Conservation (phyloP, 768 basidiomycete genomes). For the Tephrocybe sp. region DNA sequence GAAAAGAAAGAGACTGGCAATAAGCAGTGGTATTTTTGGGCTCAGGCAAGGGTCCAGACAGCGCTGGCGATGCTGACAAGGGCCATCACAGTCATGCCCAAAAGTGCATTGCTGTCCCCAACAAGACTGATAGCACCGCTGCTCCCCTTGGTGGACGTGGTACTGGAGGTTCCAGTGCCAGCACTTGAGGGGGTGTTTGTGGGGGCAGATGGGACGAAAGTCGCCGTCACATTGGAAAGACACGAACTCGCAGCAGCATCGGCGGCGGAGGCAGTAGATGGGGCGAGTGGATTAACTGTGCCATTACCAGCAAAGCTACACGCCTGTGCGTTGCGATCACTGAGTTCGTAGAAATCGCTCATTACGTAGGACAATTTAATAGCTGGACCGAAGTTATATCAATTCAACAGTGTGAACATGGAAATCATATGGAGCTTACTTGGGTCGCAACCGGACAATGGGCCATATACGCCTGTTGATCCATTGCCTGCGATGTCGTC, state of each 20-base stretch:
- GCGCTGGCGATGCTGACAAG: constrained; percentile 40
- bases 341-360: constrained; percentile 72
- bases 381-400: constrained; percentile 42
- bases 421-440: constrained; percentile 58
- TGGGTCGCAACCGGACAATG: constrained; percentile 77
- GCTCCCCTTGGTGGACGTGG: constrained; percentile 19
- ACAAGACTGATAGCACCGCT: constrained; percentile 22
- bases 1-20: not conserved
- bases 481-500: constrained; percentile 73
- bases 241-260: constrained; percentile 65
- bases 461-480: constrained; percentile 72
- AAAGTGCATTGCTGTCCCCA: constrained; percentile 31
- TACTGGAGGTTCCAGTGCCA: constrained; percentile 15
- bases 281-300: constrained; percentile 61
- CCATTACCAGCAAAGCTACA: constrained; percentile 88
- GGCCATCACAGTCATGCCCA: constrained; percentile 35
- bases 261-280: constrained; percentile 48
- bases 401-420: not conserved
- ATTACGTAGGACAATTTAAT: constrained; percentile 83
- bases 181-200: constrained; percentile 27
- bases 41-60: constrained; percentile 41
- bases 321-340: constrained; percentile 54
- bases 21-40: not conserved
- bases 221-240: constrained; percentile 59
- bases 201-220: constrained; percentile 58